Evolutionary conservation across 2,329 filamentous ascomycete genomes (phyloP), one percentile per base, ranked within the genome.

Genomic region (Aspergillus persii): DNA sequence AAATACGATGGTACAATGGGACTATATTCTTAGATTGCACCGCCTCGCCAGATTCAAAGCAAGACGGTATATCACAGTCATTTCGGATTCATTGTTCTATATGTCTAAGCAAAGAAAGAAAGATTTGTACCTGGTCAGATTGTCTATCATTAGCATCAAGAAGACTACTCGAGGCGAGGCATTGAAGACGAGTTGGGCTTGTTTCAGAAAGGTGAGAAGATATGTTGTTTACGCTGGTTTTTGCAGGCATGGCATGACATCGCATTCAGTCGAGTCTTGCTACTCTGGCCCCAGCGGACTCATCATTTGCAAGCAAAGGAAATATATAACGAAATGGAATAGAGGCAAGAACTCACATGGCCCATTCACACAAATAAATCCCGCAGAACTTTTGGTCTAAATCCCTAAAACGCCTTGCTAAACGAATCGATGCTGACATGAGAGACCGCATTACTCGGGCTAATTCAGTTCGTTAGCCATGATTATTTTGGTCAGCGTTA

Each of bases 131-230:
- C 23, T 49, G 36, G 51, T 59, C 49, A 59, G 59, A 41, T 50
- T 23, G 15, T 47, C 36, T 11, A 30, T 46, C 48, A 31, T 55
- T 29, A 39, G 44, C 23, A 46, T 29, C 18, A 30, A 48, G 2
- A 12, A n/a, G 8, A 47, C 23, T 23, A 27, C 2, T 26, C 9
- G 2, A 27, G 26, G 44, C 18, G 11, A 23, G 8, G 27, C 11
- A 47, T 26, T 23, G 6, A 4, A 27, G 7, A 3, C 26, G 44
- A 23, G 18, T 15, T 44, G 15, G 50, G 46, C 61, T 60, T 53
- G 56, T 64, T 72, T 86, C 84, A 86, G 83, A 86, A 74, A 79
- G 62, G 71, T 82, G 86, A 88, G 86, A 88, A 88, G 86, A 88
- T 87, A 78, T 75, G 36, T 50, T 64, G 75, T 56, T 80, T 78